These are phyloP conservation scores for Thelonectria blattea DNA, from an alignment of 2,329 filamentous ascomycete species.

Conservation along the genomic window DNA sequence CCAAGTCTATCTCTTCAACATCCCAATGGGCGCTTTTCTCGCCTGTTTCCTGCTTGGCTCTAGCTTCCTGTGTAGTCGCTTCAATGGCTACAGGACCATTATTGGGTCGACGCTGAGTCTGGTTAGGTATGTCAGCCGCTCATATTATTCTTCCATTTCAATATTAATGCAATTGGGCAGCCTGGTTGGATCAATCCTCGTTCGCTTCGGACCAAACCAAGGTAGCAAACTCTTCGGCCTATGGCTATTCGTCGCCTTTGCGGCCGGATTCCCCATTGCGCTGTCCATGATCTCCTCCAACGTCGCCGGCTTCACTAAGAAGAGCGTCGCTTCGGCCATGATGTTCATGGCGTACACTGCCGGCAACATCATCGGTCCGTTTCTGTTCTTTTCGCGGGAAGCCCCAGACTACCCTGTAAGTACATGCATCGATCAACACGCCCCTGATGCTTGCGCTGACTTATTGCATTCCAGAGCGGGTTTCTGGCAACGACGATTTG, in stretches of 20 bases:
- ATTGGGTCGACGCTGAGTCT: slow-evolving; percentile 26
- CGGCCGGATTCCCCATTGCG: slow-evolving; percentile 29
- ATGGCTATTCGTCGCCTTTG: slow-evolving; percentile 30
- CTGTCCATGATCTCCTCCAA: slow-evolving; percentile 33
- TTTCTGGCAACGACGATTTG: slow-evolving; percentile 32
- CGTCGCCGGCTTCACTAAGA: slow-evolving; percentile 33
- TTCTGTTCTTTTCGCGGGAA: slow-evolving; percentile 30
- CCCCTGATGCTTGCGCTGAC: not conserved
- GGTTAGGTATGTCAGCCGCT: slow-evolving; percentile 20
- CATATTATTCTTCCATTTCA: not conserved
- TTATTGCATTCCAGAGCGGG: slow-evolving; percentile 16
- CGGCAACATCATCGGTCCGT: slow-evolving; percentile 32
- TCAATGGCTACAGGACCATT: slow-evolving; percentile 27
- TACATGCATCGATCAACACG: not conserved
- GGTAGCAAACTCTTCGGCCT: slow-evolving; percentile 26
- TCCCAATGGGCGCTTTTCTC: slow-evolving; percentile 30
- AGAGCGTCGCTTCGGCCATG: slow-evolving; percentile 32
- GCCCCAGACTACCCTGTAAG: slow-evolving; percentile 30
- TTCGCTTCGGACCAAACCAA: slow-evolving; percentile 27
- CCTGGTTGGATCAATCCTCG: slow-evolving; percentile 28
- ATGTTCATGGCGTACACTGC: slow-evolving; percentile 33
- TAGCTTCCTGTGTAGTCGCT: slow-evolving; percentile 29
- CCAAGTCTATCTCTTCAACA: slow-evolving; percentile 32
- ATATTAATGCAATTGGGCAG: not conserved
- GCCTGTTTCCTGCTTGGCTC: slow-evolving; percentile 28